phyloP scores from a whole-genome alignment of 768 basidiomycete species.

The Lactarius sanguifluus region DNA sequence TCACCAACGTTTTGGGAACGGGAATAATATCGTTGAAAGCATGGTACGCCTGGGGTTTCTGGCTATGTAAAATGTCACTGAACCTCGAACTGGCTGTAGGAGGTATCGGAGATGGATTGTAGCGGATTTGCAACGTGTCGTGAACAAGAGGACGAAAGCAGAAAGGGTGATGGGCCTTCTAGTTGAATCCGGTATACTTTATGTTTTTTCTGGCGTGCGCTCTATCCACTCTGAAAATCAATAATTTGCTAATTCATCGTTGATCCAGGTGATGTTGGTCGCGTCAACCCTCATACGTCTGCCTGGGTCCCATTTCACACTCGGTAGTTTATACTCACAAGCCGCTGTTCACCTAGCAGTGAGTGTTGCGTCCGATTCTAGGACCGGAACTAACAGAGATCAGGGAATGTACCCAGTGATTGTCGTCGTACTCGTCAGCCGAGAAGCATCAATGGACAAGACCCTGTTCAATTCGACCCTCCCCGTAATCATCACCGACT shows the following conservation, averaged over 20 bases:
- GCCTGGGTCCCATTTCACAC: background rate
- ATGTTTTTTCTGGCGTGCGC: slow-evolving; percentile 2
- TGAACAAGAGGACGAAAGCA: background rate
- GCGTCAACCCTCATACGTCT: background rate
- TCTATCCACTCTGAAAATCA: too few relatives aligned
- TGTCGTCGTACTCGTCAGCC: background rate
- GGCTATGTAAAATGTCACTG: background rate
- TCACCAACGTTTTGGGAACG: slow-evolving; percentile 3
- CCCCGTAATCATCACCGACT: background rate
- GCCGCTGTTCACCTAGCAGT: background rate
- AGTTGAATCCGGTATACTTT: background rate
- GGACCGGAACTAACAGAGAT: background rate
- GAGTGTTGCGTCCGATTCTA: background rate
- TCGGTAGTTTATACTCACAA: background rate
- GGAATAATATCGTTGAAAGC: background rate
- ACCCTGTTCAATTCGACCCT: background rate
- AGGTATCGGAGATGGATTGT: background rate
- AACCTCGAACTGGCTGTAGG: background rate
- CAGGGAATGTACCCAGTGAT: background rate
- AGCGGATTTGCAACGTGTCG: background rate
- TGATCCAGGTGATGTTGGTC: background rate
- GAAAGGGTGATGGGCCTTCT: background rate
- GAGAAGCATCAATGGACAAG: slow-evolving; percentile 1
- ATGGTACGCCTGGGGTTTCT: background rate
- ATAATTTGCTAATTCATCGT: background rate